Percentiles rank a stretch among this genome's conserved stretches.
Evolutionary conservation across 1,139 yeast genomes (phyloP).

Genomic region (Trichomonascaceae sp.): DNA sequence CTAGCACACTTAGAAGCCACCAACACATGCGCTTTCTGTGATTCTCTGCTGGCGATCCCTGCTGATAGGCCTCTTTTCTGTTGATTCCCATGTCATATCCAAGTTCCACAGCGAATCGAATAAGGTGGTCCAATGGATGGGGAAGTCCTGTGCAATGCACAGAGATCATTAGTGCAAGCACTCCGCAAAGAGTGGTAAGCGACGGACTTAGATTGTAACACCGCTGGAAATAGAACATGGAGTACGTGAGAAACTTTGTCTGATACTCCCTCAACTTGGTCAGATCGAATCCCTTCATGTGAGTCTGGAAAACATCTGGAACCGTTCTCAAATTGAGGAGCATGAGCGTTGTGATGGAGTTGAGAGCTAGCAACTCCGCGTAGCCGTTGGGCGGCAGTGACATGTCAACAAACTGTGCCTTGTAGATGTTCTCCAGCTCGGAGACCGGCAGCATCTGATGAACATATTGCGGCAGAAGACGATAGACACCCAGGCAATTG

Average conservation of each 20-base stretch:
- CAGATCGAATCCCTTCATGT: too few relatives aligned
- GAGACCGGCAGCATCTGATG: conserved; percentile 8
- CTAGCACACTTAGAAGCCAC: conserved; percentile 44
- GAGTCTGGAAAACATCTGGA: conserved; percentile 3
- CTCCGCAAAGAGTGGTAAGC: conserved; percentile 12
- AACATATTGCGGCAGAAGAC: conserved; percentile 8
- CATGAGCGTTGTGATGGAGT: conserved; percentile 12
- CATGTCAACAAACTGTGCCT: conserved; percentile 10
- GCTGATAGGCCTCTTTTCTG: conserved; percentile 36
- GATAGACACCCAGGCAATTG: conserved; percentile 4
- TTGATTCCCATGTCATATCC: conserved; percentile 60
- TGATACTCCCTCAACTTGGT: not conserved
- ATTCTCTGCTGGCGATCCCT: conserved; percentile 30
- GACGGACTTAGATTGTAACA: conserved; percentile 11
- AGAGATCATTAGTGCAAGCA: conserved; percentile 11
- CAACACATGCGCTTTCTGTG: conserved; percentile 34
- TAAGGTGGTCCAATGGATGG: conserved; percentile 33
- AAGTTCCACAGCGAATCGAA: conserved; percentile 41
- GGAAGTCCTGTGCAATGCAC: conserved; percentile 21
- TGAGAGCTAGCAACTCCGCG: conserved; percentile 14
- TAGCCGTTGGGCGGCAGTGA: conserved; percentile 11
- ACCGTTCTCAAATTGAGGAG: too few relatives aligned
- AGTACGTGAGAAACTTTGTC: conserved; percentile 6
- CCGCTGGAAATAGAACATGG: conserved; percentile 13
- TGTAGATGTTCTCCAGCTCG: conserved; percentile 12